A percentile compares a stretch with the other conserved stretches of the same genome.
Evolutionary conservation across 2,329 filamentous ascomycete genomes (phyloP).

Genomic region (Pseudogymnoascus sp.): DNA sequence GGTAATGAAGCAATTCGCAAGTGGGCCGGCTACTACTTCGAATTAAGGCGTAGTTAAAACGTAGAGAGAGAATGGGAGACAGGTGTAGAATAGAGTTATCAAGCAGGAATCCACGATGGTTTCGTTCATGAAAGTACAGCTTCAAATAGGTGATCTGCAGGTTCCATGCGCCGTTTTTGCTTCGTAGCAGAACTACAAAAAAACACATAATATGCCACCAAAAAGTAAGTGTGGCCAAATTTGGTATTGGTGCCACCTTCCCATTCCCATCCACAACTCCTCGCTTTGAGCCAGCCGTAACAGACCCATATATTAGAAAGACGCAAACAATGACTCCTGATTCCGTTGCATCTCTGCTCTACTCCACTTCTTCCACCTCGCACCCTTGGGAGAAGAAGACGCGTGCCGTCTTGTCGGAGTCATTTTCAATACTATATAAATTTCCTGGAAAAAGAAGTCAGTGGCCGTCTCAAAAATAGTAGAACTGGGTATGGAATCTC

Average conservation of each 20-base stretch:
- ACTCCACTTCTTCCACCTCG: constrained; percentile 34
- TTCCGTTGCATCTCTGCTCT: neutral
- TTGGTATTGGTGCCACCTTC: neutral
- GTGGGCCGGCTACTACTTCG: neutral
- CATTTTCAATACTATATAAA: constrained; percentile 84
- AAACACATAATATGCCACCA: neutral
- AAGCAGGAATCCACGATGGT: neutral
- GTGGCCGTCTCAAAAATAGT: neutral
- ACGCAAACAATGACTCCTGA: neutral
- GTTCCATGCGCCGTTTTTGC: neutral
- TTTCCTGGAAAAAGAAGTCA: constrained; percentile 57
- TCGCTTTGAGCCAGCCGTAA: neutral
- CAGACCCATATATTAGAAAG: neutral
- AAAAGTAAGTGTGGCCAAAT: neutral
- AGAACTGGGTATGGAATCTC: constrained; percentile 31
- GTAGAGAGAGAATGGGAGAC: neutral
- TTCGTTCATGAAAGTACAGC: neutral
- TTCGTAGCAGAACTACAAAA: neutral
- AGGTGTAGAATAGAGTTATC: neutral
- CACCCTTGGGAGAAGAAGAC: constrained; percentile 92
- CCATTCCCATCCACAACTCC: constrained; percentile 2
- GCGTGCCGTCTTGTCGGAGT: constrained; percentile 61
- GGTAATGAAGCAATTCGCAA: neutral
- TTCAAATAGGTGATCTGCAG: neutral
- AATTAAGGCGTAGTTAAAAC: neutral